Conservation (phyloP, 805 yeast genomes). For the Ogataea ganodermae region DNA sequence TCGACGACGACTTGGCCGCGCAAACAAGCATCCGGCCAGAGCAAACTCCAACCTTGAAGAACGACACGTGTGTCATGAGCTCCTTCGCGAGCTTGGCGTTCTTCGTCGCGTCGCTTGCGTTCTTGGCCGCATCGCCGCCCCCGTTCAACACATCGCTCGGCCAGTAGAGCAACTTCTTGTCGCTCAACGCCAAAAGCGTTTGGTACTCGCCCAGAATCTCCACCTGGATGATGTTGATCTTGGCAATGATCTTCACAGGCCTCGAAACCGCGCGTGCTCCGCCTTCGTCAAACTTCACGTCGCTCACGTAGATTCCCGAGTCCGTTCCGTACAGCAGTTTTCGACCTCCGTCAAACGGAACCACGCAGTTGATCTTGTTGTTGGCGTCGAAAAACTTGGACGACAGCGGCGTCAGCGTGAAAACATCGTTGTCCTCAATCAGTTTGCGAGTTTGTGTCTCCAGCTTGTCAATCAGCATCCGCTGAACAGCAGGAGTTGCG, state of each 20-base stretch:
- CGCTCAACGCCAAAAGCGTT: slow-evolving; percentile 76
- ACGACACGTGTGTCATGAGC: slow-evolving; percentile 81
- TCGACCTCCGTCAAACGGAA: slow-evolving; percentile 93
- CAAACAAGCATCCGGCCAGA: slow-evolving; percentile 86
- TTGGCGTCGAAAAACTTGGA: slow-evolving; percentile 72
- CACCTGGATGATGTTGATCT: slow-evolving; percentile 79
- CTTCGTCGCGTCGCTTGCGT: slow-evolving; percentile 52
- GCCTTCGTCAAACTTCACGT: slow-evolving; percentile 55
- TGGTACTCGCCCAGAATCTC: slow-evolving; percentile 92
- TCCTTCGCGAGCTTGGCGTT: slow-evolving; percentile 71
- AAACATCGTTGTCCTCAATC: slow-evolving; percentile 73
- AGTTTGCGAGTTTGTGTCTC: slow-evolving; percentile 76
- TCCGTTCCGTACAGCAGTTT: slow-evolving; percentile 90
- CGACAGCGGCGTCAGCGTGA: slow-evolving; percentile 72
- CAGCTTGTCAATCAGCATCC: slow-evolving; percentile 77
- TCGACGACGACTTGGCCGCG: slow-evolving; percentile 83
- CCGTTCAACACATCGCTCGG: slow-evolving; percentile 64
- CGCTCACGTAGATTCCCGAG: slow-evolving; percentile 83
- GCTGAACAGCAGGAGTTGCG: slow-evolving; percentile 66
- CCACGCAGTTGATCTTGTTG: slow-evolving; percentile 85
- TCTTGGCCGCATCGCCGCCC: slow-evolving; percentile 50
- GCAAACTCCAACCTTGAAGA: slow-evolving; percentile 91
- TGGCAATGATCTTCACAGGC: slow-evolving; percentile 75
- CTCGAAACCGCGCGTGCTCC: slow-evolving; percentile 57
- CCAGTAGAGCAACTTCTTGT: slow-evolving; percentile 78